Conservation (phyloP, 2,329 filamentous ascomycete species). For the Phaeophleospora eucalypticola region DNA sequence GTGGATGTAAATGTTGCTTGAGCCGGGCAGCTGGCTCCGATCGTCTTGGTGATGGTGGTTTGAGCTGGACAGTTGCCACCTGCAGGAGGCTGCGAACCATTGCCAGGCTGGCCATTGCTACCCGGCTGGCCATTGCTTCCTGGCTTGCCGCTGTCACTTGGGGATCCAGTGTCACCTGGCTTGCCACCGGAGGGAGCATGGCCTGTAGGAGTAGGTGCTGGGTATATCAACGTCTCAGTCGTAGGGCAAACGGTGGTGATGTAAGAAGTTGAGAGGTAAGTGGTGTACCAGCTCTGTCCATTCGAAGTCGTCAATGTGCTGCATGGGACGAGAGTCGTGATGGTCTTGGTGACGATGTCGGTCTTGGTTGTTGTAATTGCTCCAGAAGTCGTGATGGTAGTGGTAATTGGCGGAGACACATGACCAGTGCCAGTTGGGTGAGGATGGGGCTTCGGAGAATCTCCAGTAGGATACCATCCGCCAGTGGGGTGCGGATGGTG, state of each 20-base stretch:
- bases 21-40: not conserved
- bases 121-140: not conserved
- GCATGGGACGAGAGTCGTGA: slow-evolving; percentile 8
- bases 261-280: slow-evolving; percentile 9
- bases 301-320: slow-evolving; percentile 3
- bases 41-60: not conserved
- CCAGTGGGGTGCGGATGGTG: slow-evolving; percentile 2
- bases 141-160: too few relatives aligned
- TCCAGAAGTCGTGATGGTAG: not conserved
- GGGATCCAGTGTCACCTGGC: not conserved
- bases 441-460: not conserved
- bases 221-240: slow-evolving; percentile 1
- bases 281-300: slow-evolving; percentile 8
- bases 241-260: not conserved
- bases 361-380: not conserved
- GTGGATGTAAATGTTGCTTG: not conserved
- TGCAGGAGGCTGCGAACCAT: not conserved
- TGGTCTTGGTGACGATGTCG: slow-evolving; percentile 5
- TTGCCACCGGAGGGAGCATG: not conserved
- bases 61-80: not conserved
- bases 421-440: slow-evolving; percentile 1
- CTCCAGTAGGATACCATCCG: slow-evolving; percentile 1
- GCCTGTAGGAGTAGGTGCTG: not conserved
- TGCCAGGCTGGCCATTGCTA: not conserved
- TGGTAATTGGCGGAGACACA: not conserved